Evolutionary conservation across 2,329 filamentous ascomycete species (phyloP), one percentile per base, ranked within the genome.

Genomic region (Aureobasidium lini): DNA sequence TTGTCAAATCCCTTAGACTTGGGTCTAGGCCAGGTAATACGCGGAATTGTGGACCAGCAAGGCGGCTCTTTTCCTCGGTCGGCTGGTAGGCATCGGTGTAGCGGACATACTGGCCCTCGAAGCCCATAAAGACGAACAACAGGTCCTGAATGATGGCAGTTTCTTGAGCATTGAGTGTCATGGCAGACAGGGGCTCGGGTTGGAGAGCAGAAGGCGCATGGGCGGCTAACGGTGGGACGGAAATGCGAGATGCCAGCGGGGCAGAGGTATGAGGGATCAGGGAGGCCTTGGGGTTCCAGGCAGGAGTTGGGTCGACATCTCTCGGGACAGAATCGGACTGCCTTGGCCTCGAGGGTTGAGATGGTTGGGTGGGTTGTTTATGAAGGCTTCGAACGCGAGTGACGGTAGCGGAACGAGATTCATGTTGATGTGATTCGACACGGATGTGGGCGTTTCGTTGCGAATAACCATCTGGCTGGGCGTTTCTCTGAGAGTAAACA

Each of bases 91-190:
- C 82, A 65, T 90, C 88, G 61, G 82, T 83, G 70, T 90, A 97
- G 59, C 90, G 88, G 62, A 99, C 89, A 70, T 97, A 97, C 72
- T 96, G 91, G n/a, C 94, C 94, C 74, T 99, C 94, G 64, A 91
- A 96, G 28, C 94, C 94, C 92, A 99, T 96, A 67, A 97, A 95
- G 5, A 95, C 91, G 70, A 93, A 96, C 37, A 97, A 75, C 15
- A 99, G 75, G 67, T 99, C 94, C 66, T 96, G 92, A 44, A 97
- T 79, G 48, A 99, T 87, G 8, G 85, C 88, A 28, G 85, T 84
- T 75, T 99, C 94, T 72, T 99, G 94, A 2, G 83, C 83, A 64
- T 95, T 88, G 31, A 95, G 76, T 0, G 85, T 85, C 61, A 97
- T 76, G 60, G 89, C 84, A 59, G 81, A 78, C 15, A 97, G 78